Evolutionary conservation across 2,329 filamentous ascomycete genomes (phyloP).

Genomic region (Ophiostoma populinum): DNA sequence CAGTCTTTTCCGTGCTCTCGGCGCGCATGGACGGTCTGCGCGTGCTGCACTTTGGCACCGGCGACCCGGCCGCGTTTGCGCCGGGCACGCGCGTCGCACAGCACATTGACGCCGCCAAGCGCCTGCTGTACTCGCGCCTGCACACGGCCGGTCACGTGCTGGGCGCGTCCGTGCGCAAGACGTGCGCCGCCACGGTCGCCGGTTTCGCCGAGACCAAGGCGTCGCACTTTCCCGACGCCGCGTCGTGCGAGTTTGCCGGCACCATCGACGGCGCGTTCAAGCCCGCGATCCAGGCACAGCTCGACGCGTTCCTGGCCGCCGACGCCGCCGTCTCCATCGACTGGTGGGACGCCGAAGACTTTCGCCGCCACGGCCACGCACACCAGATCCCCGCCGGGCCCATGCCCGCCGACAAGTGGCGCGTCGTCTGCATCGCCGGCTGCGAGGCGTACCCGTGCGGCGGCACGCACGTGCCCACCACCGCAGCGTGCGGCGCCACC

Average conservation of each 20-base stretch:
- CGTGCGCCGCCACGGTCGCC: conserved; percentile 32
- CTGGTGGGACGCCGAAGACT: conserved; percentile 51
- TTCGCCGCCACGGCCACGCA: conserved; percentile 33
- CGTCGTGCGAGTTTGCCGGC: conserved; percentile 51
- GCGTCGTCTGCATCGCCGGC: conserved; percentile 52
- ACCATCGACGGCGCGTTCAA: conserved; percentile 47
- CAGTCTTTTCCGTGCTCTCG: conserved; percentile 32
- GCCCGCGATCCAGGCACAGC: conserved; percentile 39
- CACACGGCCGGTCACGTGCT: conserved; percentile 63
- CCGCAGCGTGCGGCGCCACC: conserved; percentile 39
- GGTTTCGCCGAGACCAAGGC: conserved; percentile 52
- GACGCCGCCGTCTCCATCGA: conserved; percentile 44
- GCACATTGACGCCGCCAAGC: conserved; percentile 40
- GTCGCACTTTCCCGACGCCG: conserved; percentile 50
- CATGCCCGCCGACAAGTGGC: conserved; percentile 33
- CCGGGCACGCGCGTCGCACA: conserved; percentile 32
- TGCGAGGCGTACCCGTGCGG: conserved; percentile 58
- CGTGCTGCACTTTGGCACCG: conserved; percentile 47
- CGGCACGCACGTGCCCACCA: conserved; percentile 52
- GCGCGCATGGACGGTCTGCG: conserved; percentile 38
- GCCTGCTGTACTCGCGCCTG: conserved; percentile 45
- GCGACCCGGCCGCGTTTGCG: conserved; percentile 17
- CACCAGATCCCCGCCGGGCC: conserved; percentile 26
- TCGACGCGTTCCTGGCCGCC: conserved; percentile 39
- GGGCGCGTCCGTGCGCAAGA: conserved; percentile 45